These are phyloP conservation scores for Alternaria alternata DNA, from an alignment of 2,329 filamentous ascomycete genomes.

Conservation along the genomic window DNA sequence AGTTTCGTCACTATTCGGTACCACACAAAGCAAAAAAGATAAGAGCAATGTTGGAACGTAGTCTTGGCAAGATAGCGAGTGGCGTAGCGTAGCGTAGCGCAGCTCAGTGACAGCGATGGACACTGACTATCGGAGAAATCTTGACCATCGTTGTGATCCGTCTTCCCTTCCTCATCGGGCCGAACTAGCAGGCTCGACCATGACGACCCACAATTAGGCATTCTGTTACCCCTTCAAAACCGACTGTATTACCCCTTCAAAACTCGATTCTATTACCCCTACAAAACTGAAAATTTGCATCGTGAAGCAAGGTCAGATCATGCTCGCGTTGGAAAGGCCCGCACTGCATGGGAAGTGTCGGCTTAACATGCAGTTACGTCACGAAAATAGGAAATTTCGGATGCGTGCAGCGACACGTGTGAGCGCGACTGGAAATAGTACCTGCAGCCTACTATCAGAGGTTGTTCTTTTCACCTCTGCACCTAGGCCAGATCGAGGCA, in stretches of 20 bases:
- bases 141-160: conserved; percentile 12
- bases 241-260: conserved; percentile 45
- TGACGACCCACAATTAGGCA: conserved; percentile 18
- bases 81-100: conserved; percentile 4
- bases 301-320: conserved; percentile 4
- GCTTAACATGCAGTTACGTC: conserved; percentile 26
- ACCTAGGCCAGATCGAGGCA: background rate
- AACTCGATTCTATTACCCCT: conserved; percentile 48
- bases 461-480: background rate
- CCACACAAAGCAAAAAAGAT: conserved; percentile 16
- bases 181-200: conserved; percentile 18
- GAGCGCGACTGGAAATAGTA: background rate
- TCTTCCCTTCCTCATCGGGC: conserved; percentile 25
- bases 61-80: conserved; percentile 10
- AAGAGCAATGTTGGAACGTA: conserved; percentile 7
- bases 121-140: conserved; percentile 1
- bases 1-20: conserved; percentile 18
- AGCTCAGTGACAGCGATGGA: background rate
- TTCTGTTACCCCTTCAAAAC: conserved; percentile 46
- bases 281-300: conserved; percentile 48
- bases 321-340: conserved; percentile 7
- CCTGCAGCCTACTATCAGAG: background rate
- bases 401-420: conserved; percentile 1
- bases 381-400: conserved; percentile 15
- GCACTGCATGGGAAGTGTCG: conserved; percentile 28